Evolutionary conservation across 2,329 filamentous ascomycete species (phyloP).

Genomic region (Sporothrix globosa): DNA sequence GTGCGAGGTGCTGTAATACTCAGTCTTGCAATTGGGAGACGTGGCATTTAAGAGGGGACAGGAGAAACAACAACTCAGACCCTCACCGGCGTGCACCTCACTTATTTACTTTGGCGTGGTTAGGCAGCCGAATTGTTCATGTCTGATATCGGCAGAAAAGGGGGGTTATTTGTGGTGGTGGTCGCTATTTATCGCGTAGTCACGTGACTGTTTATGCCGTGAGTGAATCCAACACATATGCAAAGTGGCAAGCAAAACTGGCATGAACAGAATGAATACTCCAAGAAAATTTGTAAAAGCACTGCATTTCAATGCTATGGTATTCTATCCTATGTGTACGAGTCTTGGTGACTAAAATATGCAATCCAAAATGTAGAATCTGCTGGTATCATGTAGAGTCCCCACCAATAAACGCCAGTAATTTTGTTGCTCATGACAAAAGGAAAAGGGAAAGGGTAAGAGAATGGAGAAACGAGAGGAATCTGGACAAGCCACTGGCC

Average conservation of each 20-base stretch:
- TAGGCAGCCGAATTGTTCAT: slow-evolving; percentile 5
- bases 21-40: not conserved
- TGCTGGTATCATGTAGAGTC: slow-evolving; percentile 20
- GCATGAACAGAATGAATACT: no score
- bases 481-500: not conserved
- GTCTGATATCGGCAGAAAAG: slow-evolving; percentile 9
- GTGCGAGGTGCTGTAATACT: not conserved
- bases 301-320: not conserved
- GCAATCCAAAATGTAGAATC: slow-evolving; percentile 12
- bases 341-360: not conserved
- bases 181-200: not conserved
- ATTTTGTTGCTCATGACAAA: not conserved
- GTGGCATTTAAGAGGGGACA: no score
- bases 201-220: slow-evolving; percentile 17
- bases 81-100: not conserved
- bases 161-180: not conserved
- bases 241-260: no score
- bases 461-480: not conserved
- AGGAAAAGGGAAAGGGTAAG: not conserved
- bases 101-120: not conserved
- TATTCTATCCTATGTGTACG: not conserved
- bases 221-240: no score
- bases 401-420: not conserved
- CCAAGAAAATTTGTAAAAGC: not conserved
- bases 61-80: not conserved